A percentile compares a stretch with the other conserved stretches of the same genome.
Evolutionary conservation across 2,329 filamentous ascomycete species (phyloP).

Genomic region (Exophiala sideris): DNA sequence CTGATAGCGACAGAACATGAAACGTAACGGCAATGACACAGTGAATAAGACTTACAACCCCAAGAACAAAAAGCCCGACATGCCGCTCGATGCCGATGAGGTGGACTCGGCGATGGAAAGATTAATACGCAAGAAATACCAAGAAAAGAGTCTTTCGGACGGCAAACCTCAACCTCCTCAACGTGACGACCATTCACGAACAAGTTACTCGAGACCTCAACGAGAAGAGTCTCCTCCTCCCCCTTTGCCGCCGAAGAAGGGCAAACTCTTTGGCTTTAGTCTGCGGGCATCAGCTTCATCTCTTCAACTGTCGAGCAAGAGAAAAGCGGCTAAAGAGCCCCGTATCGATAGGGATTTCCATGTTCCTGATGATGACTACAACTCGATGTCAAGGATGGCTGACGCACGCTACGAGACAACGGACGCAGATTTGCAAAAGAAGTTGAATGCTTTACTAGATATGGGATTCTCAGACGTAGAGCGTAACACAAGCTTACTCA

Average conservation of each 20-base stretch:
- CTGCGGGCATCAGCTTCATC: slow-evolving; percentile 68
- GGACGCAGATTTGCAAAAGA: slow-evolving; percentile 61
- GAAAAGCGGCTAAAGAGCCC: slow-evolving; percentile 34
- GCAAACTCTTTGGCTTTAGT: slow-evolving; percentile 60
- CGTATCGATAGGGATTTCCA: slow-evolving; percentile 26
- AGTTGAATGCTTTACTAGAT: slow-evolving; percentile 72
- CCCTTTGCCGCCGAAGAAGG: slow-evolving; percentile 56
- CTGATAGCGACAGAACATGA: slow-evolving; percentile 71
- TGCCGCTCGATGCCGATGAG: slow-evolving; percentile 88
- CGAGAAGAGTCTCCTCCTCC: slow-evolving; percentile 45
- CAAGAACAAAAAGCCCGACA: slow-evolving; percentile 72
- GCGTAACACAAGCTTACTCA: slow-evolving; percentile 75
- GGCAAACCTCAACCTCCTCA: slow-evolving; percentile 41
- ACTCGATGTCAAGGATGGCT: slow-evolving; percentile 23
- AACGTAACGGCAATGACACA: slow-evolving; percentile 76
- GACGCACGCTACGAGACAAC: slow-evolving; percentile 21
- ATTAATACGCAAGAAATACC: slow-evolving; percentile 93
- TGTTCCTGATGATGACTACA: slow-evolving; percentile 24
- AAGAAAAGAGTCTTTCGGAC: slow-evolving; percentile 57
- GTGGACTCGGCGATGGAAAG: slow-evolving; percentile 91
- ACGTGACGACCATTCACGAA: slow-evolving; percentile 39
- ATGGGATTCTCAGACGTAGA: slow-evolving; percentile 90
- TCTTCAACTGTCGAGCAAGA: slow-evolving; percentile 55
- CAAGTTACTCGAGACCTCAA: slow-evolving; percentile 55
- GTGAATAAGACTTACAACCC: slow-evolving; percentile 92